phyloP scores from a whole-genome alignment of 2,329 filamentous ascomycete species.

The Metarhizium album region DNA sequence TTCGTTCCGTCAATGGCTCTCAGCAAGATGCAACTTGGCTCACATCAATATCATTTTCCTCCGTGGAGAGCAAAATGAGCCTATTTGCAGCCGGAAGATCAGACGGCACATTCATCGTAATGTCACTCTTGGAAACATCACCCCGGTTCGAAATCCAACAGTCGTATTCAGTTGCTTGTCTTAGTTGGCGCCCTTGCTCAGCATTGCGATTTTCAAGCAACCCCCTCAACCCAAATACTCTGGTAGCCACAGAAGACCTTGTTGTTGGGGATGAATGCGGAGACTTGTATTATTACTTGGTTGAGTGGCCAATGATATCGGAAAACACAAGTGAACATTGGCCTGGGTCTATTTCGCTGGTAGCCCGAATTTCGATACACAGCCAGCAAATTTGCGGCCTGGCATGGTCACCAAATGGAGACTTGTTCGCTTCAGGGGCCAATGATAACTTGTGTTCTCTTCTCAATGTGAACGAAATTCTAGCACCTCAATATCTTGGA shows the following conservation, averaged over 20 bases:
- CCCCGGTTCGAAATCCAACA: slow-evolving; percentile 69
- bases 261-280: slow-evolving; percentile 78
- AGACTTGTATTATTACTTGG: slow-evolving; percentile 73
- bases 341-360: slow-evolving; percentile 66
- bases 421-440: slow-evolving; percentile 72
- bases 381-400: slow-evolving; percentile 86
- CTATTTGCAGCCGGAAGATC: slow-evolving; percentile 81
- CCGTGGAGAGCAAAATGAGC: slow-evolving; percentile 57
- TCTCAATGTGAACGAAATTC: slow-evolving; percentile 57
- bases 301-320: slow-evolving; percentile 69
- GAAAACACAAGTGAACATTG: slow-evolving; percentile 56
- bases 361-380: slow-evolving; percentile 69
- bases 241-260: slow-evolving; percentile 67
- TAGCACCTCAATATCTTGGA: slow-evolving; percentile 16
- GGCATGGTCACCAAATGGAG: slow-evolving; percentile 71
- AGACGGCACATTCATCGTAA: slow-evolving; percentile 63
- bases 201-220: slow-evolving; percentile 42
- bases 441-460: slow-evolving; percentile 88
- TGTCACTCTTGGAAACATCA: slow-evolving; percentile 61
- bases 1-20: slow-evolving; percentile 34
- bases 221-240: slow-evolving; percentile 31
- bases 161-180: slow-evolving; percentile 61
- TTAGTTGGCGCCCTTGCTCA: slow-evolving; percentile 65
- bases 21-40: slow-evolving; percentile 38
- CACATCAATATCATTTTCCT: slow-evolving; percentile 87